phyloP scores from a whole-genome alignment of 345 rosid genomes.

The Populus euphratica region DNA sequence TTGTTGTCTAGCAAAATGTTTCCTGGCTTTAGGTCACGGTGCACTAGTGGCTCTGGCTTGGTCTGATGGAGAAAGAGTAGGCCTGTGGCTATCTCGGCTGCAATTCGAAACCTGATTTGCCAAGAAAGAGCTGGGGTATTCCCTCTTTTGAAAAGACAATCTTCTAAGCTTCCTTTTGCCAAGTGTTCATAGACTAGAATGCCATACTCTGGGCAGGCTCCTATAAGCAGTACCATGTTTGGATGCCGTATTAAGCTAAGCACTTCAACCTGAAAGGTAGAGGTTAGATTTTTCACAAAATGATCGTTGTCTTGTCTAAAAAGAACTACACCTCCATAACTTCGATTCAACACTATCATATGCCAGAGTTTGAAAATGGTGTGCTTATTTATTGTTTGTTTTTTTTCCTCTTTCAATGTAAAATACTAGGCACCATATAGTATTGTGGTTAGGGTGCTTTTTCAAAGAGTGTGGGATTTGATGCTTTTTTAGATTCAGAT shows the following conservation, averaged over 20 bases:
- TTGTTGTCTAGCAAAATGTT: slow-evolving; percentile 81
- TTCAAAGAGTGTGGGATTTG: no score
- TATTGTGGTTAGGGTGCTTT: no score
- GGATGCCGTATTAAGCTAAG: slow-evolving; percentile 94
- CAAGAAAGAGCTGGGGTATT: slow-evolving; percentile 64
- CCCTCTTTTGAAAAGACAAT: slow-evolving; percentile 51
- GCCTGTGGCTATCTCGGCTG: slow-evolving; percentile 81
- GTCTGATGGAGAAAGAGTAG: slow-evolving; percentile 89
- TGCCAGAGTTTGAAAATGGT: no score
- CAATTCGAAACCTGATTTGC: slow-evolving; percentile 81
- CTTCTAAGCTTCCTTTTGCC: slow-evolving; percentile 91
- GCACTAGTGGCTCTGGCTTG: slow-evolving; percentile 95
- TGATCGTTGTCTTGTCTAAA: no score
- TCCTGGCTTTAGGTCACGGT: slow-evolving; percentile 91
- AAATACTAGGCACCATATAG: no score
- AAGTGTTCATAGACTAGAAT: slow-evolving; percentile 81
- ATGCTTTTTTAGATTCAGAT: no score
- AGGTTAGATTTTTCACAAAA: no score
- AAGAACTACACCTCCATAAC: not conserved
- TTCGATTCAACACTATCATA: not conserved
- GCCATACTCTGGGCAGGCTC: slow-evolving; percentile 94
- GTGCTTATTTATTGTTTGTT: no score
- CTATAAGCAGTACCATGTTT: slow-evolving; percentile 88
- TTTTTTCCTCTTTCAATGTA: no score
- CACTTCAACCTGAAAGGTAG: slow-evolving; percentile 58